Evolutionary conservation across 2,329 filamentous ascomycete genomes (phyloP).

Genomic region (Monosporascus sp.): DNA sequence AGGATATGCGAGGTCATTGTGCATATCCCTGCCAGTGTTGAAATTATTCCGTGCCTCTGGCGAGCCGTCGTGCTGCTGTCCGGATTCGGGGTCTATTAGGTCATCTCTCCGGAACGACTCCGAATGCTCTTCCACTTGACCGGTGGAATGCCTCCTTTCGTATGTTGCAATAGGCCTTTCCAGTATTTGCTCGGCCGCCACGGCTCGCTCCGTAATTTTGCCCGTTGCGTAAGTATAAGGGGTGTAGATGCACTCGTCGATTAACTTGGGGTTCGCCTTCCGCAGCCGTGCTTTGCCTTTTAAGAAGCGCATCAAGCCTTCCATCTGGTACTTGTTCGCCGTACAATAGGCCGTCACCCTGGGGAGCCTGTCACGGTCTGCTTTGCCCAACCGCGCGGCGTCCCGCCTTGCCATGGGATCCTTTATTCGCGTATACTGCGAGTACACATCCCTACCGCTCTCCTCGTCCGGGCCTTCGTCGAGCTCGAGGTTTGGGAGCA

Average conservation of each 20-base stretch:
- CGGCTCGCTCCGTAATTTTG: constrained; percentile 30
- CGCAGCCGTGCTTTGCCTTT: constrained; percentile 76
- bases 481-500: constrained; percentile 86
- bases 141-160: constrained; percentile 71
- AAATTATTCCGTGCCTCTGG: constrained; percentile 23
- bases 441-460: constrained; percentile 91
- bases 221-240: constrained; percentile 71
- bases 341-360: constrained; percentile 96
- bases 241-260: constrained; percentile 97
- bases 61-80: constrained; percentile 16
- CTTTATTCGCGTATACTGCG: constrained; percentile 96
- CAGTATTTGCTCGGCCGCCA: constrained; percentile 28
- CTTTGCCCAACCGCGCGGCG: constrained; percentile 87
- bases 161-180: constrained; percentile 38
- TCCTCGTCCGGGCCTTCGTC: constrained; percentile 76
- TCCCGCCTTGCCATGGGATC: constrained; percentile 89
- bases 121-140: constrained; percentile 57
- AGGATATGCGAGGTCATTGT: constrained; percentile 31
- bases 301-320: constrained; percentile 82
- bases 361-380: constrained; percentile 79
- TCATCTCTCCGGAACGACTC: constrained; percentile 57
- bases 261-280: constrained; percentile 81
- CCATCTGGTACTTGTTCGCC: constrained; percentile 84
- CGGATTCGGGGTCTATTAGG: constrained; percentile 55
- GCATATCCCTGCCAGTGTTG: constrained; percentile 20